Evolutionary conservation across 768 basidiomycete species (phyloP).

Genomic region (Epithele typhae): DNA sequence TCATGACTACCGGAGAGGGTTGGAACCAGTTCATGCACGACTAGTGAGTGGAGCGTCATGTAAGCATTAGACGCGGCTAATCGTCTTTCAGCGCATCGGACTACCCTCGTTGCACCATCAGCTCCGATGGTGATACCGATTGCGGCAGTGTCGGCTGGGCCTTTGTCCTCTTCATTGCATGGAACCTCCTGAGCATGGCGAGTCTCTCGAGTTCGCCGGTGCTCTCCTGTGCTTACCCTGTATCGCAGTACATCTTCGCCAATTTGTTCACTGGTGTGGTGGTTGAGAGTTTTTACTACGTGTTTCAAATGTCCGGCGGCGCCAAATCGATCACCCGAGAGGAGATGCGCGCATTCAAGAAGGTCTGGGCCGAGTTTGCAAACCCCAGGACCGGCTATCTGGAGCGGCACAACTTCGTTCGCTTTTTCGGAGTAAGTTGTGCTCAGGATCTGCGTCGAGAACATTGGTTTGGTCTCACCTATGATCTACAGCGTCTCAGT

Average conservation of each 20-base stretch:
- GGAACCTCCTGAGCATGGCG: conserved; percentile 96
- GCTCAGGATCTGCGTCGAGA: neutral
- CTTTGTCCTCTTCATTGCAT: conserved; percentile 83
- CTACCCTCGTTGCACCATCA: conserved; percentile 79
- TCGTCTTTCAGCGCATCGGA: conserved; percentile 49
- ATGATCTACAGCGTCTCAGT: conserved; percentile 56
- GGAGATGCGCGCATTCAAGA: conserved; percentile 93
- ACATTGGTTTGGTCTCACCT: neutral
- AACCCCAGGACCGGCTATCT: conserved; percentile 76
- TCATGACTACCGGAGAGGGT: conserved; percentile 92
- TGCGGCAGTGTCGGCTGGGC: conserved; percentile 87
- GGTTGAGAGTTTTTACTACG: conserved; percentile 94
- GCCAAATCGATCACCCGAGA: conserved; percentile 80
- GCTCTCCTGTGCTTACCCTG: too few species aligned
- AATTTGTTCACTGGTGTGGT: conserved; percentile 96
- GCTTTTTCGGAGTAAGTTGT: conserved; percentile 74
- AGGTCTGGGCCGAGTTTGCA: conserved; percentile 86
- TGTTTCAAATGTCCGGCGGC: conserved; percentile 84
- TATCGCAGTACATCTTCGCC: conserved; percentile 81
- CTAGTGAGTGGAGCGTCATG: conserved; percentile 49
- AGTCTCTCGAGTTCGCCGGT: too few species aligned
- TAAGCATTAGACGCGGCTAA: neutral
- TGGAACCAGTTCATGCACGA: conserved; percentile 99
- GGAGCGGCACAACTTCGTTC: conserved; percentile 61
- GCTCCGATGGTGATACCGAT: conserved; percentile 56